Percentiles rank a stretch among this genome's conserved stretches.
phyloP scores from a whole-genome alignment of 2,329 filamentous ascomycete genomes.

The Colletotrichum musae region DNA sequence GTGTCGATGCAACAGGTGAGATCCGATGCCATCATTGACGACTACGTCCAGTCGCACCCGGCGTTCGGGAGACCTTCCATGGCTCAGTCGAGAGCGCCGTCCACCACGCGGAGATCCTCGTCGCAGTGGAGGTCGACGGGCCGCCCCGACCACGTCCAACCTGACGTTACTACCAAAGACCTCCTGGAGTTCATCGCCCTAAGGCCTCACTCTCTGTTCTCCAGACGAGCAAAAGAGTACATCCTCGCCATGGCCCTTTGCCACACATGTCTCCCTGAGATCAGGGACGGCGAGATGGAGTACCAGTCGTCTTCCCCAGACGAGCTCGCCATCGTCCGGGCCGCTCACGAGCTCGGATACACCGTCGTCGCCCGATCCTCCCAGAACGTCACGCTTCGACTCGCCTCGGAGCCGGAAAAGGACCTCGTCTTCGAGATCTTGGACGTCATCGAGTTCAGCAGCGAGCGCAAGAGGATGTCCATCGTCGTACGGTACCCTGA shows the following conservation, averaged over 20 bases:
- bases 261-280: conserved; percentile 91
- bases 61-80: conserved; percentile 43
- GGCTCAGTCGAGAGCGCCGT: conserved; percentile 46
- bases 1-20: conserved; percentile 26
- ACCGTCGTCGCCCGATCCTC: conserved; percentile 81
- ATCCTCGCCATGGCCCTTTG: conserved; percentile 89
- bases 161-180: conserved; percentile 77
- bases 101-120: conserved; percentile 59
- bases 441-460: conserved; percentile 93
- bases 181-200: conserved; percentile 83
- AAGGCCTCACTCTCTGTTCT: conserved; percentile 82
- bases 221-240: conserved; percentile 85
- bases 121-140: conserved; percentile 66
- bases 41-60: conserved; percentile 21
- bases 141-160: conserved; percentile 65
- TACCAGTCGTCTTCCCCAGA: conserved; percentile 94
- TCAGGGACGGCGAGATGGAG: conserved; percentile 78
- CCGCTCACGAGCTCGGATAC: conserved; percentile 88
- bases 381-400: conserved; percentile 72
- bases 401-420: conserved; percentile 58
- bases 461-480: conserved; percentile 91
- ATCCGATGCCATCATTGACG: conserved; percentile 14
- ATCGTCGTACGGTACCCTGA: conserved; percentile 90
- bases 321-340: conserved; percentile 87
- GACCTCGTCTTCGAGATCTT: conserved; percentile 81